A percentile compares a stretch with the other conserved stretches of the same genome.
Evolutionary conservation across 345 rosid genomes (phyloP).

Genomic region (Syzygium grande): DNA sequence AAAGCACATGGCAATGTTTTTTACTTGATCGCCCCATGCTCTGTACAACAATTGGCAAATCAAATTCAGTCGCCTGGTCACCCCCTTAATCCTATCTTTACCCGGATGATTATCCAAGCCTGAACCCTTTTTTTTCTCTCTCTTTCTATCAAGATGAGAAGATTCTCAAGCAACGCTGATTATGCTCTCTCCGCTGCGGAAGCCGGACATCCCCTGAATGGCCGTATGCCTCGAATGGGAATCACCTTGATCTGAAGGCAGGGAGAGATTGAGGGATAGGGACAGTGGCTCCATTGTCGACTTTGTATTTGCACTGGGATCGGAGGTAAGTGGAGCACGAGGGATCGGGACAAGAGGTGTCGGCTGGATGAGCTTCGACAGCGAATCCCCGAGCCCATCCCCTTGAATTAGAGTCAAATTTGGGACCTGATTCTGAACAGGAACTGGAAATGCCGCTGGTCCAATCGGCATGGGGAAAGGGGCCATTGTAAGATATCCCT

Average conservation of each 20-base stretch:
- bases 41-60: neutral
- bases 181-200: constrained; percentile 56
- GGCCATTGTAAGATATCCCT: constrained; percentile 24
- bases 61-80: neutral
- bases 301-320: constrained; percentile 28
- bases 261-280: constrained; percentile 53
- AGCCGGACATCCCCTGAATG: constrained; percentile 40
- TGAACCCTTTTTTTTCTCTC: neutral
- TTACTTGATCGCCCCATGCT: neutral
- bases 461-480: constrained; percentile 15
- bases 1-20: neutral
- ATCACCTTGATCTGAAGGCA: constrained; percentile 37
- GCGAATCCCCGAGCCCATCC: constrained; percentile 5
- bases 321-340: constrained; percentile 13
- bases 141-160: neutral
- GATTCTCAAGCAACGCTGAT: constrained; percentile 51
- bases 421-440: constrained; percentile 27
- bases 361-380: constrained; percentile 20
- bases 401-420: constrained; percentile 10
- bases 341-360: constrained; percentile 14
- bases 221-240: constrained; percentile 31
- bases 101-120: neutral
- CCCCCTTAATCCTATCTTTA: neutral
- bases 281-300: constrained; percentile 19
- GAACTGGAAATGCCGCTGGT: constrained; percentile 16